A percentile compares a stretch with the other conserved stretches of the same genome.
Evolutionary conservation across 371 early-diverging fungal species (phyloP).

Genomic region (Mortierella sp.): DNA sequence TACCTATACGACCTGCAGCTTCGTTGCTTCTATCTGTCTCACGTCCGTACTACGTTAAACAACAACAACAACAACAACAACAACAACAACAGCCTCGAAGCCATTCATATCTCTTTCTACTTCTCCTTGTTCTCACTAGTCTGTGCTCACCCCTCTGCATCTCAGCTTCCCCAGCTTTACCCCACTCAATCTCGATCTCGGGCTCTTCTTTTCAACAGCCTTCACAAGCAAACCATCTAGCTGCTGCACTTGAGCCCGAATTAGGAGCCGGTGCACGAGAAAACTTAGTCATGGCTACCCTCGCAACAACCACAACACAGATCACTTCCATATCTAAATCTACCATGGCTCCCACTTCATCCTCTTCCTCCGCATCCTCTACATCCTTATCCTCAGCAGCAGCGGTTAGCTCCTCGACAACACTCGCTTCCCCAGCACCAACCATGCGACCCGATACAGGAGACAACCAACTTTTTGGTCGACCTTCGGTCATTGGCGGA

Average conservation of each 20-base stretch:
- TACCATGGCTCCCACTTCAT: neutral
- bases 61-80: neutral
- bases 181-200: neutral
- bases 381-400: neutral
- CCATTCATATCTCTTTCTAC: neutral
- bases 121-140: neutral
- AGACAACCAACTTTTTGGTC: conserved; percentile 24
- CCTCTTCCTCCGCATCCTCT: neutral
- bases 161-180: neutral
- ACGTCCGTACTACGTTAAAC: neutral
- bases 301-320: neutral
- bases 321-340: neutral
- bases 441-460: neutral
- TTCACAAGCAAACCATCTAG: neutral
- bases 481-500: conserved; percentile 12
- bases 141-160: conserved; percentile 5
- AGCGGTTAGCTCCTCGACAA: neutral
- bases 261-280: neutral
- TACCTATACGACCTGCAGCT: neutral
- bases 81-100: neutral
- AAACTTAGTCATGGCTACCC: neutral
- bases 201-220: neutral
- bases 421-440: neutral
- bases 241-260: neutral
- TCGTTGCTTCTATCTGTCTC: neutral